These are phyloP conservation scores for Forsythia viridissima DNA, from an alignment of 257 asterid species.

Conservation along the genomic window DNA sequence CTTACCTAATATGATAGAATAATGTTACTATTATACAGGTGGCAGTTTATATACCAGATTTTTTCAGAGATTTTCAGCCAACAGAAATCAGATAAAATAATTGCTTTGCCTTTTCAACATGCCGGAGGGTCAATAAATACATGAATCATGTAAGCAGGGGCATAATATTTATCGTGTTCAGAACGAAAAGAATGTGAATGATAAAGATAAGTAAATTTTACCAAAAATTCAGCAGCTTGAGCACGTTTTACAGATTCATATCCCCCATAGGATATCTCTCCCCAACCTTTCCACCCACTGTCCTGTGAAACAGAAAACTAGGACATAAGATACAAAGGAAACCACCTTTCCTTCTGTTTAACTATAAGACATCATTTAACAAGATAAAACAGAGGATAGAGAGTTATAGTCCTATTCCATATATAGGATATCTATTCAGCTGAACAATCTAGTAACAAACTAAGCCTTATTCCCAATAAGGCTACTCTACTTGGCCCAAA, in stretches of 20 bases:
- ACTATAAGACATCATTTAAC: neutral
- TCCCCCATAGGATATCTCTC: constrained; percentile 97
- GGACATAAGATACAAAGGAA: constrained; percentile 16
- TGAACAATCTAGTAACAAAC: neutral
- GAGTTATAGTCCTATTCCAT: neutral
- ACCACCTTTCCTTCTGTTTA: neutral
- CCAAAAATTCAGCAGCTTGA: constrained; percentile 91
- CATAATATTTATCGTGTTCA: neutral
- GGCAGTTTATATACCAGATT: constrained; percentile 12
- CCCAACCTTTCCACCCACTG: constrained; percentile 98
- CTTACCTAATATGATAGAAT: constrained; percentile 58
- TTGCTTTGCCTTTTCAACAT: constrained; percentile 17
- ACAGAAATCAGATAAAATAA: constrained; percentile 8
- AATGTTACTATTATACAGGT: constrained; percentile 1
- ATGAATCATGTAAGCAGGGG: neutral
- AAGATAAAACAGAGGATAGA: constrained; percentile 15
- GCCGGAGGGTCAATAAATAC: neutral
- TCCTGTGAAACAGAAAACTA: constrained; percentile 48
- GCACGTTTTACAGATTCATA: constrained; percentile 70
- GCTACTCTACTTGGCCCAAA: neutral
- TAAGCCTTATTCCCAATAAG: neutral
- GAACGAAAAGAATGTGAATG: constrained; percentile 12
- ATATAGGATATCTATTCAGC: neutral
- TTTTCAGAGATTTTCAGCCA: constrained; percentile 16
- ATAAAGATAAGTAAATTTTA: constrained; percentile 27